phyloP scores from a whole-genome alignment of 805 yeast species.

The Cyberlindnera mycetangii region DNA sequence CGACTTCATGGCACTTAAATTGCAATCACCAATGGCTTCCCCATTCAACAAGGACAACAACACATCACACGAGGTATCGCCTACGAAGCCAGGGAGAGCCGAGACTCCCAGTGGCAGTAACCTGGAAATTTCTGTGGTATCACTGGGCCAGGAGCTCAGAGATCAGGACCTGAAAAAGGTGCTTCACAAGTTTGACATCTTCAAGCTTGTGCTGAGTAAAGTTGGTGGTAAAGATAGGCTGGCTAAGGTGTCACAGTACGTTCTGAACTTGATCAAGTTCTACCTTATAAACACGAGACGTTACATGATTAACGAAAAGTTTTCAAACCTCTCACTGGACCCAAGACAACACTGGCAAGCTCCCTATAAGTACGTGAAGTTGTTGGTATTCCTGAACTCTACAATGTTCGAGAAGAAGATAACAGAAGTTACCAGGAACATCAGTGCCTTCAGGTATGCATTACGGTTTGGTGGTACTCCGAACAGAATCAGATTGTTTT shows the following conservation, averaged over 20 bases:
- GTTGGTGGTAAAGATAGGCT: constrained; percentile 70
- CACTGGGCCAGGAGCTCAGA: constrained; percentile 13
- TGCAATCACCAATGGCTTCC: constrained; percentile 25
- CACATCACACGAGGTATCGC: constrained; percentile 8
- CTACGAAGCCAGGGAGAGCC: constrained; percentile 11
- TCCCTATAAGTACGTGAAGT: constrained; percentile 25
- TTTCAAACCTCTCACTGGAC: constrained; percentile 26
- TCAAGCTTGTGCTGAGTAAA: constrained; percentile 50
- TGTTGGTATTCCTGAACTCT: constrained; percentile 27
- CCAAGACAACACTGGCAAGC: constrained; percentile 27
- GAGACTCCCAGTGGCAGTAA: background rate
- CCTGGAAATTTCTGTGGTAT: constrained; percentile 9
- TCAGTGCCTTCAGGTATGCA: constrained; percentile 60
- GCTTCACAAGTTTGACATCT: constrained; percentile 35
- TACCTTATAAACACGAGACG: constrained; percentile 43
- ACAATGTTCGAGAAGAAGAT: constrained; percentile 35
- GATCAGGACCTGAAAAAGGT: constrained; percentile 11
- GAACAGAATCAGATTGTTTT: constrained; percentile 41
- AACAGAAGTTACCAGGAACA: constrained; percentile 43
- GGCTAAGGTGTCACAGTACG: constrained; percentile 61
- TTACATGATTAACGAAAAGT: constrained; percentile 28
- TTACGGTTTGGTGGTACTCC: constrained; percentile 72
- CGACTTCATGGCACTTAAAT: constrained; percentile 19
- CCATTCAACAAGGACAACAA: constrained; percentile 11
- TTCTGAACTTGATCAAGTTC: constrained; percentile 48